These are phyloP conservation scores for Pythium monospermum DNA, from an alignment of 352 stramenopile species.

Conservation along the genomic window DNA sequence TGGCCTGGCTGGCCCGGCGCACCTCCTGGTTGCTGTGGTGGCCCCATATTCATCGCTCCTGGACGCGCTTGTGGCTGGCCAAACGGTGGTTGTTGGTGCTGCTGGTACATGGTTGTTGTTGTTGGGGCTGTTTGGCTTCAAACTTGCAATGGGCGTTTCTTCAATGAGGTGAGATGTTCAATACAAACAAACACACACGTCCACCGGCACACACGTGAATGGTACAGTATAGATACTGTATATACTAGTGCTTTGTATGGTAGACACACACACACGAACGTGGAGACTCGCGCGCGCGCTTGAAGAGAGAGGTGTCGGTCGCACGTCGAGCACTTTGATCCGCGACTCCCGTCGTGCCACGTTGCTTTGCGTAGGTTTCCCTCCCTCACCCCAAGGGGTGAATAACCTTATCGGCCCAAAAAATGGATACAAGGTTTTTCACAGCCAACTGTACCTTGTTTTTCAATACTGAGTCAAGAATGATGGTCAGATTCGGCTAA, in stretches of 20 bases:
- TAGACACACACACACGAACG: too few relatives aligned
- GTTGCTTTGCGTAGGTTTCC: slow-evolving; percentile 5
- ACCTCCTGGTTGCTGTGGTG: slow-evolving; percentile 12
- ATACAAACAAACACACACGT: too few relatives aligned
- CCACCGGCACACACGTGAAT: too few relatives aligned
- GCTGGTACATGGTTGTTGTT: slow-evolving; percentile 16
- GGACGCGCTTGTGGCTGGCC: slow-evolving; percentile 31
- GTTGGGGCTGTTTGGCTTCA: not conserved
- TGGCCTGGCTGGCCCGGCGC: slow-evolving; percentile 17
- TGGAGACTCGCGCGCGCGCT: too few relatives aligned
- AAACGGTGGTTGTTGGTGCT: slow-evolving; percentile 21
- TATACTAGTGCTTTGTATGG: too few relatives aligned
- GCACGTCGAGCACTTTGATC: too few relatives aligned
- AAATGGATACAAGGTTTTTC: slow-evolving; percentile 11
- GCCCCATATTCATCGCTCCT: slow-evolving; percentile 16
- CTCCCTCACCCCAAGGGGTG: not conserved
- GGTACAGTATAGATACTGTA: too few relatives aligned
- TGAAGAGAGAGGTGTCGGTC: too few relatives aligned
- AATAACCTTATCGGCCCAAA: slow-evolving; percentile 5
- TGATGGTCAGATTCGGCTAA: slow-evolving; percentile 11
- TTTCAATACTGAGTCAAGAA: not conserved
- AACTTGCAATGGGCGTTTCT: too few relatives aligned
- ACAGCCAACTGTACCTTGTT: not conserved
- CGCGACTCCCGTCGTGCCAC: slow-evolving; percentile 15
- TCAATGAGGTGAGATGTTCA: too few relatives aligned